Evolutionary conservation across 2,329 filamentous ascomycete species (phyloP).

Genomic region (Microdochium nivale): DNA sequence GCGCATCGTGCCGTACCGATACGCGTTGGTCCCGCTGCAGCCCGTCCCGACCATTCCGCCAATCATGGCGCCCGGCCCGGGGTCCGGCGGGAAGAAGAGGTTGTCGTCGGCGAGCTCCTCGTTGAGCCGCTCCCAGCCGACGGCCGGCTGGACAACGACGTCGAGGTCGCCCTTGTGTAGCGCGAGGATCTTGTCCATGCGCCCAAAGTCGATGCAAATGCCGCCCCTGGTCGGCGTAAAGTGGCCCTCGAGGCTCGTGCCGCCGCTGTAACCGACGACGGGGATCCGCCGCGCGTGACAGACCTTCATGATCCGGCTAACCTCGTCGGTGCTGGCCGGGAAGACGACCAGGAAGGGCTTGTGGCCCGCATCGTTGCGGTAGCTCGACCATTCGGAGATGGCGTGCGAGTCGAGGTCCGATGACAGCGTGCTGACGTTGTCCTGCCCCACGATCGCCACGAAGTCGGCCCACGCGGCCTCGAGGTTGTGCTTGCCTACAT

Average conservation of each 20-base stretch:
- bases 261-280: constrained; percentile 67
- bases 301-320: constrained; percentile 66
- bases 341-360: constrained; percentile 62
- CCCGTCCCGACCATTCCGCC: constrained; percentile 69
- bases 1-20: constrained; percentile 79
- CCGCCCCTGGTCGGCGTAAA: constrained; percentile 66
- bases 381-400: constrained; percentile 55
- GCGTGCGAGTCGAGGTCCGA: constrained; percentile 48
- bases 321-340: constrained; percentile 64
- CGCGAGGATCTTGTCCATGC: constrained; percentile 63
- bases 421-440: constrained; percentile 53
- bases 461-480: constrained; percentile 66
- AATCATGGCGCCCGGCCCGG: constrained; percentile 76
- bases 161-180: constrained; percentile 62
- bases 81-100: constrained; percentile 79
- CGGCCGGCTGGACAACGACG: constrained; percentile 61
- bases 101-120: constrained; percentile 58
- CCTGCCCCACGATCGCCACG: constrained; percentile 51
- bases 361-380: constrained; percentile 38
- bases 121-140: constrained; percentile 74
- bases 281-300: constrained; percentile 64
- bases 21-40: constrained; percentile 68
- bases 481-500: constrained; percentile 52
- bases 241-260: constrained; percentile 71
- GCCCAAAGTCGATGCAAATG: constrained; percentile 66